Base-by-base conservation (phyloP, 1,139 yeast species). In the Lodderomyces pseudojiufengensis region DNA sequence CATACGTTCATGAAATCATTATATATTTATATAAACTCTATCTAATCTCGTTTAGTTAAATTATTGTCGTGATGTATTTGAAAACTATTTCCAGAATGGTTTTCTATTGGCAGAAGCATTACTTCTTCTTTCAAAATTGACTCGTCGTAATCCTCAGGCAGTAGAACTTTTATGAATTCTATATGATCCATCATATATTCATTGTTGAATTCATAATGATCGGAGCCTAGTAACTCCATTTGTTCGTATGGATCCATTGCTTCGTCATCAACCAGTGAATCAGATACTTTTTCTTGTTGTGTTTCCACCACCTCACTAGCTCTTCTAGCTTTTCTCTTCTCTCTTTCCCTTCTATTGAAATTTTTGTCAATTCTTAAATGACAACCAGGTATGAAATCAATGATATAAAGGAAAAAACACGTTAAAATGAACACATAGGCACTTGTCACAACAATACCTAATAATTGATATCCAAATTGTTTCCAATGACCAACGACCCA, bases 121-220 rank as follows among this genome's bases (percentile, higher is more conserved):
- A 28, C 31, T 18, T 37, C 42, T 23, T 29, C 41, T 24, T 32
- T 13, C 1, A 14, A 11, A 20, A 14, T 24, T 5, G 49, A 60
- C 12, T 54, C 59, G 3, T 52, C 54, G 43, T 51, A 70, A 46
- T 71, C 77, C 25, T 59, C 61, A 0, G 78, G 76, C 30, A 61
- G 54, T 8, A 71, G 47, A 2, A 62, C 63, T 40, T 68, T 61
- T 31, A 70, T 62, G 44, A 69, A 72, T 45, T 73, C 78, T 55
- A 69, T 61, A 41, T 59, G 71, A 50, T 73, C 76, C 60, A 59
- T 61, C 39, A 69, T 63, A 41, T 59, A 63, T 49, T 76, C 82
- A n/a, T 78, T 77, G 45, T 63, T 61, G 39, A 74, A 73, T 49
- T 75, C 80, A 37, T 66, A 65, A 24, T 60, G 47, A 48, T 76